Percentiles rank a stretch among this genome's conserved stretches.
These are phyloP conservation scores for Colletotrichum godetiae DNA, from an alignment of 2,329 filamentous ascomycete genomes.

Conservation along the genomic window DNA sequence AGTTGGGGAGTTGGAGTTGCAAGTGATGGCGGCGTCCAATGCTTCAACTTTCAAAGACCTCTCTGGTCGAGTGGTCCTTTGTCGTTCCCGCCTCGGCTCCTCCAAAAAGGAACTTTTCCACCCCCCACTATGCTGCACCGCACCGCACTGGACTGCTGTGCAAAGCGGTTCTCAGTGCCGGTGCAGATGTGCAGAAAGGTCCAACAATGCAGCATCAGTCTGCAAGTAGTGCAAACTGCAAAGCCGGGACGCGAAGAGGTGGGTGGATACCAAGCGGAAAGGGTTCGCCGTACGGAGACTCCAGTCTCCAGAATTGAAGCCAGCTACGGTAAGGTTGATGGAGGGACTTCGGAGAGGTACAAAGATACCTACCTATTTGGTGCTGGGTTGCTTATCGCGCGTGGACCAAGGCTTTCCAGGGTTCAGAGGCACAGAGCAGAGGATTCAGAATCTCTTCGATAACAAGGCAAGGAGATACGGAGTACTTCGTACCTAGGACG, in stretches of 20 bases:
- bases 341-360: not conserved
- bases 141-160: not conserved
- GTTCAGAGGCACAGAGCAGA: not conserved
- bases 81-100: not conserved
- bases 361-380: not conserved
- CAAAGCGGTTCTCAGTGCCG: not conserved
- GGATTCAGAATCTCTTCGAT: not conserved
- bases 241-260: not conserved
- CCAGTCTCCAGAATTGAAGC: no score
- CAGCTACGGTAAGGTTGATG: not conserved
- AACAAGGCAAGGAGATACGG: no score
- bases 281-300: not conserved
- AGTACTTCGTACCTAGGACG: not conserved
- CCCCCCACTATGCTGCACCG: not conserved
- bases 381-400: conserved; percentile 5
- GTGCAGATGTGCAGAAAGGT: not conserved
- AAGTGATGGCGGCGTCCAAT: not conserved
- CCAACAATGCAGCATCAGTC: not conserved
- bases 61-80: no score
- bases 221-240: not conserved
- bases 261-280: conserved; percentile 1
- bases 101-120: not conserved
- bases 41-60: not conserved
- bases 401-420: not conserved
- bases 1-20: not conserved